Evolutionary conservation across 2,329 filamentous ascomycete genomes (phyloP), one percentile per base, ranked within the genome.

Genomic region (Fusarium torulosum): DNA sequence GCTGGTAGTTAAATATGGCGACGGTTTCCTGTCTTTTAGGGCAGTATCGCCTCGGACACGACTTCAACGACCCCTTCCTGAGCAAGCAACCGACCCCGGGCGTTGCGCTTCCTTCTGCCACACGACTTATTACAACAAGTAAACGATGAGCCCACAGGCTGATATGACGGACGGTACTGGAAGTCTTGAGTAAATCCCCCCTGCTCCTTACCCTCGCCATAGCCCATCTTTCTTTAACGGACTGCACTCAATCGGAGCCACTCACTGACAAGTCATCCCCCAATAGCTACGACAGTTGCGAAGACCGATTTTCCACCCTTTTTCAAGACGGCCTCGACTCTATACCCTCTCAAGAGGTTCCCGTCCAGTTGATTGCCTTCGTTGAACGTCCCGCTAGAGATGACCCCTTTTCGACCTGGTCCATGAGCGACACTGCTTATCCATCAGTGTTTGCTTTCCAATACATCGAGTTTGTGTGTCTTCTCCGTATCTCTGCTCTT

Each of bases 381-480:
- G 6, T 59, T 14, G 13, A 41, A n/a, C n/a, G 31, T 7, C 29
- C 29, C 20, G 23, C 20, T 23, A 23, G 42, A 35, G 43, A 59
- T 1, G 58, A 53, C 23, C 45, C 60, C 8, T 33, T 53, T 29
- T 64, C 60, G 13, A 15, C 14, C 14, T 49, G 52, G 31, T 14
- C 37, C 9, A 14, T 29, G 7, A 44, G 29, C 5, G 15, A 21
- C 7, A 27, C 19, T 7, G 17, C n/a, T 14, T 15, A 42, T 29
- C 11, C 5, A 15, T 15, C 29, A 17, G 23, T 13, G 3, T 17
- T 31, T 35, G 14, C 38, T 8, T 50, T 35, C 10, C 19, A 13
- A 7, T 27, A 19, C 8, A 27, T 29, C n/a, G 23, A 27, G n/a
- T 8, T 38, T 47, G n/a, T 31, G 31, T 42, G 25, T 20, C 10